Evolutionary conservation across 1,139 yeast species (phyloP).

Genomic region (Lodderomyces beijingensis): DNA sequence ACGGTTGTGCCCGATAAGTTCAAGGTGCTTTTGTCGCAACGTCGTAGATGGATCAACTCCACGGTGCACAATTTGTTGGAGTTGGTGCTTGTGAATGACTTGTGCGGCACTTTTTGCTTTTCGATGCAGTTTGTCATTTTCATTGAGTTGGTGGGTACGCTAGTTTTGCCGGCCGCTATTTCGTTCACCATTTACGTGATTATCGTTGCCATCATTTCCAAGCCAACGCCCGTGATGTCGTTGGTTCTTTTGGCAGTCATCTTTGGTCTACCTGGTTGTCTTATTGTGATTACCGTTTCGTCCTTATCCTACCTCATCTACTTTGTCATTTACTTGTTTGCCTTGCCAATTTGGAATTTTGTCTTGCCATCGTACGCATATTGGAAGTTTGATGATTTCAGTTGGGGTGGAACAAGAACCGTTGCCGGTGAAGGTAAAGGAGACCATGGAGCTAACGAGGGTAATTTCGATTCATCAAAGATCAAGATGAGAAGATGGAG

Average conservation of each 20-base stretch:
- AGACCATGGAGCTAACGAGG: constrained; percentile 64
- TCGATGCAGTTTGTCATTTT: constrained; percentile 94
- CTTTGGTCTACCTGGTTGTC: constrained; percentile 84
- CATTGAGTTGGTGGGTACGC: constrained; percentile 84
- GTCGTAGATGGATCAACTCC: constrained; percentile 98
- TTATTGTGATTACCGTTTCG: constrained; percentile 86
- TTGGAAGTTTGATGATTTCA: constrained; percentile 97
- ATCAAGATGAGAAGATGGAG: constrained; percentile 93
- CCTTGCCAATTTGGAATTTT: constrained; percentile 94
- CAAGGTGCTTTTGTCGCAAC: constrained; percentile 79
- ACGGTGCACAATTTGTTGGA: constrained; percentile 95
- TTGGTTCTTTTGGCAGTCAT: constrained; percentile 75
- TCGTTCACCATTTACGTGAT: constrained; percentile 82
- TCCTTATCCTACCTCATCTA: constrained; percentile 71
- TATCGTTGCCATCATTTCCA: constrained; percentile 67
- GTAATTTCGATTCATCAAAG: constrained; percentile 83
- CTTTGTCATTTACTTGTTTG: constrained; percentile 75
- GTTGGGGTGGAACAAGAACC: constrained; percentile 97
- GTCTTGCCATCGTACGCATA: constrained; percentile 83
- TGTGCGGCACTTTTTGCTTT: constrained; percentile 95
- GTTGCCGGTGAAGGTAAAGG: constrained; percentile 70
- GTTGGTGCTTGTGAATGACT: constrained; percentile 77
- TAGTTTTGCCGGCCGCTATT: constrained; percentile 91
- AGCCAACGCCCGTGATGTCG: constrained; percentile 80
- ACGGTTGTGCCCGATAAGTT: constrained; percentile 87